Base-by-base conservation (phyloP, 2,329 filamentous ascomycete genomes). In the Lasiodiplodia citricola region DNA sequence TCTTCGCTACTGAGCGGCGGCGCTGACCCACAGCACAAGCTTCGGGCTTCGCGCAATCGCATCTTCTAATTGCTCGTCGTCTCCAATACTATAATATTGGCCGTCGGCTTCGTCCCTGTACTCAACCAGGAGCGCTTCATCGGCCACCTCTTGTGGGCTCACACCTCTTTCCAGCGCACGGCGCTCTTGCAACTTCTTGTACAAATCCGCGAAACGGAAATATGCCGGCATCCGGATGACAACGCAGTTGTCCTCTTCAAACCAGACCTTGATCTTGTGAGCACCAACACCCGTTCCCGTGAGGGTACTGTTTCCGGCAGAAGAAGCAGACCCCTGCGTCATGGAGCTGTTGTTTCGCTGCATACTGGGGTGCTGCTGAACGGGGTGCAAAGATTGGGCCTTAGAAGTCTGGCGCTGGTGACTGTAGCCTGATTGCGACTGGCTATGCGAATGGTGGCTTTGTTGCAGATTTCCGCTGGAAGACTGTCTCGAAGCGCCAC, bases 221-320 rank as follows among this genome's bases (percentile, higher is more conserved):
- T 96, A 92, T 1, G 87, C 87, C 0, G 95, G 91, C 67, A 98
- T 93, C 41, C 94, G 90, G 75, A 99, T 94, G 55, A 96, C 92
- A 73, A 97, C 95, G 68, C 96, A 88, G 73, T 97, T 95, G 70
- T 94, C 91, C 72, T 83, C 78, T 69, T 95, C 92, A 83, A 93
- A 97, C 83, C 92, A 96, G 66, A 97, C 91, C 82, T 98, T 98
- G 78, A 98, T 92, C 80, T 97, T 98, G 83, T 97, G 75, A 1
- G 81, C 80, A 11, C 76, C 77, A 21, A 75, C 75, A 68, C 75
- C 72, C 66, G 71, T 70, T 44, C 66, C 67, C 16, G 70, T 66
- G 37, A 51, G 23, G 7, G 65, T 67, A 41, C 55, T 68, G 13
- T 73, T 73, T 66, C 70, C 71, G 10, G 74, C 73, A 16, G 67